Evolutionary conservation across 129 eudicot species (phyloP), one percentile per base, ranked within the genome.

Genomic region (Pittosporum tobira): DNA sequence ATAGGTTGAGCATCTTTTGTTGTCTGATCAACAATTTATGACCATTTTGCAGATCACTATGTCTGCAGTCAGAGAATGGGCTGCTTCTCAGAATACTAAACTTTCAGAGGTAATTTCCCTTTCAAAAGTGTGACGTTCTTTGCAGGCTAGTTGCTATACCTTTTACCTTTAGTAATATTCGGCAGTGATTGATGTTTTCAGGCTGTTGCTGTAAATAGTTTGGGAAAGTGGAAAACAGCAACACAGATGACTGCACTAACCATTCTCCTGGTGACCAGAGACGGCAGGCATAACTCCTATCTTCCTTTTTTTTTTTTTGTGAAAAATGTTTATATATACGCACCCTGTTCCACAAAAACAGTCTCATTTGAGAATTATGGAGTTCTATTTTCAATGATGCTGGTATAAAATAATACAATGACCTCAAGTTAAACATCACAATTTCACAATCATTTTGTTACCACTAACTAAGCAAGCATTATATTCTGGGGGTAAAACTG

Each of bases 141-240:
- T 51, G n/a, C 11, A 30, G 30, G 48, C 21, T 16, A 23, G 4
- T 1, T 26, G 2, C 14, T 20, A 18, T 43, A 65, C 44, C 30
- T 57, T 64, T 15, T 53, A 3, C 20, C n/a, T 48, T 48, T 47
- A 45, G 14, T 49, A 43, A n/a, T 3, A 5, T 10, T 5, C 55
- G 18, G 45, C 42, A 56, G 38, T 23, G 24, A 57, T 74, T 14
- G 10, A 55, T 47, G 40, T 57, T 58, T 68, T 45, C 84, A 91
- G 98, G 98, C 98, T 59, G 96, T 91, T 66, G 95, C 98, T 30
- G 98, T 91, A 73, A 91, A 86, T 87, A 91, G 77, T 82, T 57
- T 91, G 73, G 98, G 98, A 30, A 91, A 91, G 76, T 91, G 98
- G 98, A 91, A 91, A 81, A 91, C 98, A 42, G 98, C 98, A 29